phyloP scores from a whole-genome alignment of 2,329 filamentous ascomycete species.

The Pseudocercospora eumusae region DNA sequence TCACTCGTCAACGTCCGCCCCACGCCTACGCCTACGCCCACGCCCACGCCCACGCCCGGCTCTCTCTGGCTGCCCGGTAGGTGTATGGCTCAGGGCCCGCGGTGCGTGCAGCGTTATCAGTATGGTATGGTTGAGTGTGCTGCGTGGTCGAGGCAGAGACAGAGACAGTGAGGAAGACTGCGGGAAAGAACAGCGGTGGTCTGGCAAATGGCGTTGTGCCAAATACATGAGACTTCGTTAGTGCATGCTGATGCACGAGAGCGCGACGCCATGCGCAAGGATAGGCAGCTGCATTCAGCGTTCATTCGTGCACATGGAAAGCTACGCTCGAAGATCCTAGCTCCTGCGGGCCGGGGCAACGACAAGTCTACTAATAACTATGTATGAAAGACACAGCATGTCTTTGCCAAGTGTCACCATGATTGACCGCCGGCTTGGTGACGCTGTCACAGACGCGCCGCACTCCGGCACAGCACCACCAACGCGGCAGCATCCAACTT shows the following conservation, averaged over 20 bases:
- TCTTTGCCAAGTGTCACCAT: constrained; percentile 7
- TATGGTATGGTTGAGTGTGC: neutral
- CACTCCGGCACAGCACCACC: neutral
- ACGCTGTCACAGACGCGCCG: neutral
- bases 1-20: no score
- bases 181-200: constrained; percentile 7
- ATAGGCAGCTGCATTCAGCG: constrained; percentile 3
- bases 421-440: neutral
- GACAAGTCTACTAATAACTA: neutral
- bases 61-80: neutral
- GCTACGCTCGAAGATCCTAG: neutral
- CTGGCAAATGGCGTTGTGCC: constrained; percentile 13
- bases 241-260: constrained; percentile 3
- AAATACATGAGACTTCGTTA: constrained; percentile 11
- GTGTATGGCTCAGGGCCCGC: neutral
- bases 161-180: neutral
- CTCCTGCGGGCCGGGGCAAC: constrained; percentile 10
- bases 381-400: neutral
- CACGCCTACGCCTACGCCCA: neutral
- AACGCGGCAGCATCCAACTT: neutral
- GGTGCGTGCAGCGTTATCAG: neutral
- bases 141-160: neutral
- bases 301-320: constrained; percentile 9
- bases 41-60: no score
- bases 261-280: constrained; percentile 10